phyloP scores from a whole-genome alignment of 2,329 filamentous ascomycete genomes.

The Verticillium nonalfalfae region DNA sequence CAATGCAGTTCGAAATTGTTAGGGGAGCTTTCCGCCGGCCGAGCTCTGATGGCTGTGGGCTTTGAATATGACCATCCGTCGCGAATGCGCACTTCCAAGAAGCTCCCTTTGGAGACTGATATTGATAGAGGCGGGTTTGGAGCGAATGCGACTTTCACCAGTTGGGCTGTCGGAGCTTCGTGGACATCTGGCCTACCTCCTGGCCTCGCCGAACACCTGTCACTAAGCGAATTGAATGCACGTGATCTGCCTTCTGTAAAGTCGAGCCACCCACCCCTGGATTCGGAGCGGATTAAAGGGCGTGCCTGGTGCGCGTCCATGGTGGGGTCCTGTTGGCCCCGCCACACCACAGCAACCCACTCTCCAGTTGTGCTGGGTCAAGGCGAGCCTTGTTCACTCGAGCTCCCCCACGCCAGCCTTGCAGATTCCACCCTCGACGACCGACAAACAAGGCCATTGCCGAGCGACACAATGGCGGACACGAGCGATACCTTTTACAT shows the following conservation, averaged over 20 bases:
- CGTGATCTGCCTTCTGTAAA: conserved; percentile 17
- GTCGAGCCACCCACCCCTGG: neutral
- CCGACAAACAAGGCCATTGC: conserved; percentile 7
- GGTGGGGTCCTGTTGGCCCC: neutral
- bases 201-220: conserved; percentile 30
- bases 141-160: conserved; percentile 7
- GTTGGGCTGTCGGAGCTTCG: conserved; percentile 17
- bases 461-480: conserved; percentile 48
- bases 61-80: conserved; percentile 5
- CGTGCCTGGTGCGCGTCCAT: neutral
- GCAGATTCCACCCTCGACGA: conserved; percentile 2
- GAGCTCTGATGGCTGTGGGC: neutral
- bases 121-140: neutral
- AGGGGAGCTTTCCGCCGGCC: conserved; percentile 4
- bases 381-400: neutral
- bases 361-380: neutral
- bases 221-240: conserved; percentile 26
- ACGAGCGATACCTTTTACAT: conserved; percentile 85
- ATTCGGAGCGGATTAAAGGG: neutral
- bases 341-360: neutral
- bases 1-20: conserved; percentile 4
- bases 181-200: conserved; percentile 29
- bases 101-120: neutral
- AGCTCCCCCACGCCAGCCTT: conserved; percentile 8
- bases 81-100: conserved; percentile 5